Evolutionary conservation across 352 stramenopile species (phyloP).

Genomic region (Globisporangium viniferum): DNA sequence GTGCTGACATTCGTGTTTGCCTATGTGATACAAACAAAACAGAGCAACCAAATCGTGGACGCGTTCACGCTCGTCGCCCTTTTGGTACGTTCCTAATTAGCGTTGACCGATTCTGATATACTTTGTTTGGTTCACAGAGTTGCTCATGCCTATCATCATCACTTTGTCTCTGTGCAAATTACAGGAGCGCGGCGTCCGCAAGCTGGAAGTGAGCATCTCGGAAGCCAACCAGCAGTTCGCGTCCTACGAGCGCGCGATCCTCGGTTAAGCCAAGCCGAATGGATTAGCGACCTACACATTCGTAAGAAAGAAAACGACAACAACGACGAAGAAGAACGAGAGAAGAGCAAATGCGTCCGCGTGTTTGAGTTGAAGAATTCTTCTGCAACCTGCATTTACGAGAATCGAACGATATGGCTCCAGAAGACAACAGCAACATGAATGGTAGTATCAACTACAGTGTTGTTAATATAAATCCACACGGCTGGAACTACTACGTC

Average conservation of each 20-base stretch:
- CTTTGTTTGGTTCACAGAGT: neutral
- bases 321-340: neutral
- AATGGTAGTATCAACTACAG: too few species aligned
- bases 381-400: neutral
- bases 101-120: neutral
- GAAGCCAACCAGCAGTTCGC: slow-evolving; percentile 91
- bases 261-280: slow-evolving; percentile 26
- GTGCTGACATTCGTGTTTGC: neutral
- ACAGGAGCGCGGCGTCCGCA: slow-evolving; percentile 72
- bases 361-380: neutral
- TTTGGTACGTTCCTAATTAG: slow-evolving; percentile 29
- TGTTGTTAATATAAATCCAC: too few species aligned
- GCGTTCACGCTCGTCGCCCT: slow-evolving; percentile 78
- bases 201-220: slow-evolving; percentile 94
- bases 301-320: neutral
- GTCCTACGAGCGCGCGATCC: slow-evolving; percentile 72
- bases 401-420: neutral
- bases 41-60: slow-evolving; percentile 88
- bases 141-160: neutral
- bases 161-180: neutral
- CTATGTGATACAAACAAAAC: slow-evolving; percentile 5
- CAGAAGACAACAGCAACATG: neutral
- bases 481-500: too few species aligned
- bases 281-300: neutral
- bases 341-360: neutral